A percentile compares a stretch with the other conserved stretches of the same genome.
Evolutionary conservation across 1,139 yeast genomes (phyloP).

Genomic region (Sugiyamaella grinbergsii): DNA sequence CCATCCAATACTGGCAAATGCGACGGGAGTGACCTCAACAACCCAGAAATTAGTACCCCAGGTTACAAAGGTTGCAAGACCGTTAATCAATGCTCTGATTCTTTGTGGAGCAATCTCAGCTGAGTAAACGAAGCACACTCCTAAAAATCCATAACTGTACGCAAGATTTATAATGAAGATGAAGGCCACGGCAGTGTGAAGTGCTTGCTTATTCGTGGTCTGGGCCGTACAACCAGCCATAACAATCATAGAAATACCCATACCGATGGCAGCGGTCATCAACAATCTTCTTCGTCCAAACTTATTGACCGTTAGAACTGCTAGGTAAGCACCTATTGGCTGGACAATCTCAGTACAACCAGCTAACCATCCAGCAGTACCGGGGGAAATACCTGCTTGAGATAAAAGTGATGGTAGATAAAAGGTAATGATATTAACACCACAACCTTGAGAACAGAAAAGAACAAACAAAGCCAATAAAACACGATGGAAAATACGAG

Average conservation of each 20-base stretch:
- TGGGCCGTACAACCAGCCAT: constrained; percentile 33
- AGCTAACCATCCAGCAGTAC: constrained; percentile 44
- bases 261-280: constrained; percentile 28
- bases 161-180: constrained; percentile 30
- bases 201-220: constrained; percentile 25
- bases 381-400: constrained; percentile 45
- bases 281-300: constrained; percentile 28
- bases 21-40: constrained; percentile 48
- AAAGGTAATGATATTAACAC: constrained; percentile 60
- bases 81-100: constrained; percentile 60
- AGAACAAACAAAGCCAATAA: constrained; percentile 52
- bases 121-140: constrained; percentile 45
- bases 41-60: constrained; percentile 51
- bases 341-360: constrained; percentile 49
- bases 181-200: constrained; percentile 32
- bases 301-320: constrained; percentile 30
- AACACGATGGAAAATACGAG: constrained; percentile 52
- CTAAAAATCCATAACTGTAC: constrained; percentile 32
- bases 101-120: constrained; percentile 66
- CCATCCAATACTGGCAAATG: constrained; percentile 43
- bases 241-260: constrained; percentile 31
- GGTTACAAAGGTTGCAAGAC: constrained; percentile 45
- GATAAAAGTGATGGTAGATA: constrained; percentile 45
- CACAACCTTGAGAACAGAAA: constrained; percentile 70
- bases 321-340: constrained; percentile 29